Base-by-base conservation (phyloP, 495 filamentous ascomycete genomes). In the Delitschia confertaspora region DNA sequence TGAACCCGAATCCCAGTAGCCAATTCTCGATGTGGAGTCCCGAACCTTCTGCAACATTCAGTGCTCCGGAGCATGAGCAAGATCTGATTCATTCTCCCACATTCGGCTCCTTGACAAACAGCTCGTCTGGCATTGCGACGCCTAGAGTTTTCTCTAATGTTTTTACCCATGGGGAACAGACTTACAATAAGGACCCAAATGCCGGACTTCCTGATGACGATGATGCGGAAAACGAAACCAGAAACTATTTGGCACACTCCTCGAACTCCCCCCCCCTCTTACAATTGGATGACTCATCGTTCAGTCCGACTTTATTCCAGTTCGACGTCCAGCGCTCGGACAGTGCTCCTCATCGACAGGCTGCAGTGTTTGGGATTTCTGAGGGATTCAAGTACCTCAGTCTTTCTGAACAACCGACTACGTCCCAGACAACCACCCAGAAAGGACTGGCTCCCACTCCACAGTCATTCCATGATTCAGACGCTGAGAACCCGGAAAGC, bases 21-120 rank as follows among this genome's bases (percentile, higher is more conserved):
- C 46, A 55, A 14, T 50, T 55, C 27, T 55, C 51, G n/a, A 26
- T 31, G n/a, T 46, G 46, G 45, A 49, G 34, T 33, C 27, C 40
- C 26, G 45, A 32, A 23, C n/a, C n/a, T n/a, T 55, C 51, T n/a
- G 37, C 26, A 5, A 29, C 34, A 16, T 50, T 37, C 35, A 42
- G 41, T 17, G 33, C 34, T 14, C 35, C 42, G 3, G 30, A 20
- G 4, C 38, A 36, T 16, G 46, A 55, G 4, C 41, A 38, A 14
- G 51, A 43, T 25, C 27, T 14, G 10, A 33, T 50, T 17, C 42
- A 55, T 24, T 55, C 51, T 20, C 51, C 51, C 2, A 50, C 51
- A 3, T 50, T 55, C 32, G 50, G 46, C 27, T 55, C 46, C 7
- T 22, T 55, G 24, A 55, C 51, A 17, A 55, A 36, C 31, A 38